A percentile compares a stretch with the other conserved stretches of the same genome.
These are phyloP conservation scores for Phoma sp. DNA, from an alignment of 2,329 filamentous ascomycete genomes.

Conservation along the genomic window DNA sequence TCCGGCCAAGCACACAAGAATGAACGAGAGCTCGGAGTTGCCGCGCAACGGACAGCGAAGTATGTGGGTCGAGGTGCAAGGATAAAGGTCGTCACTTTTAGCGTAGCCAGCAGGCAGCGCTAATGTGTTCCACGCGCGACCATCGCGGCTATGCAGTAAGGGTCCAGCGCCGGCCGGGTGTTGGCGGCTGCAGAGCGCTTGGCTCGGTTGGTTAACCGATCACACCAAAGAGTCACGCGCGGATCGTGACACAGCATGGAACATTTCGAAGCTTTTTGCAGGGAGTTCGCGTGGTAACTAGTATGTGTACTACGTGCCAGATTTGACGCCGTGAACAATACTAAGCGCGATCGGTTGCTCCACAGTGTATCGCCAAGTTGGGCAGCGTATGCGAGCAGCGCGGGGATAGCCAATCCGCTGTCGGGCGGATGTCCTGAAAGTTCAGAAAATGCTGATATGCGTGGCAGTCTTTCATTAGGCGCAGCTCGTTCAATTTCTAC, in stretches of 20 bases:
- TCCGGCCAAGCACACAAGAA: neutral
- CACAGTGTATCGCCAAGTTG: neutral
- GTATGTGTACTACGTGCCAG: neutral
- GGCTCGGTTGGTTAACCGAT: conserved; percentile 15
- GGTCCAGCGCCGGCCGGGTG: conserved; percentile 4
- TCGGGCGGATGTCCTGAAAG: neutral
- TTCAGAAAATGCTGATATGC: neutral
- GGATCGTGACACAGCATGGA: conserved; percentile 6
- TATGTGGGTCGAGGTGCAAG: conserved; percentile 7
- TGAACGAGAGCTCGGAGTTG: neutral
- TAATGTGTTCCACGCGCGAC: conserved; percentile 9
- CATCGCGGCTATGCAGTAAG: conserved; percentile 9
- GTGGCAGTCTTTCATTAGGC: neutral
- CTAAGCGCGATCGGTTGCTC: neutral
- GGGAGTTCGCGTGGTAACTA: neutral
- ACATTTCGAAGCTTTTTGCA: neutral
- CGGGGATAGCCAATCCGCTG: neutral
- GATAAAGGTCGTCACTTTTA: conserved; percentile 3
- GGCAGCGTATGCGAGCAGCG: conserved; percentile 3
- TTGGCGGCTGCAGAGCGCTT: conserved; percentile 17
- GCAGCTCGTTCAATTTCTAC: neutral
- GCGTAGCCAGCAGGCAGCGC: conserved; percentile 5
- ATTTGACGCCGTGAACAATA: neutral
- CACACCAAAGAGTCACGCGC: conserved; percentile 5
- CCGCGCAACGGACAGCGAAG: conserved; percentile 2